Conservation (phyloP, 352 stramenopile species). For the Halophytophthora batemanensis region DNA sequence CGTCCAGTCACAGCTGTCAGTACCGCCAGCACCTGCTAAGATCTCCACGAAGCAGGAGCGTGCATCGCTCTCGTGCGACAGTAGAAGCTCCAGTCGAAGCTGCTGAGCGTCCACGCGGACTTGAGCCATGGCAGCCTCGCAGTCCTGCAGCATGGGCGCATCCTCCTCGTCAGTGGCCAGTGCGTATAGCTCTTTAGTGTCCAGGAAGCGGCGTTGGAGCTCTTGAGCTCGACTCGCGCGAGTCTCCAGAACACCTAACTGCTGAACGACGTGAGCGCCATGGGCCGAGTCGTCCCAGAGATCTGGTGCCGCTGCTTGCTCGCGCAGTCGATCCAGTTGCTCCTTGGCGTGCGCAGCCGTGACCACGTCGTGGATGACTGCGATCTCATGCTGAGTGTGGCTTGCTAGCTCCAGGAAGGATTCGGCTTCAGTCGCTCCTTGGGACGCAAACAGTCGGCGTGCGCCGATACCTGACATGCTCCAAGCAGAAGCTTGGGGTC, state of each 20-base stretch:
- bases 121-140: slow-evolving; percentile 33
- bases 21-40: slow-evolving; percentile 86
- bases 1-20: slow-evolving; percentile 96
- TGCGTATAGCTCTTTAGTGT: slow-evolving; percentile 59
- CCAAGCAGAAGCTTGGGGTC: slow-evolving; percentile 1
- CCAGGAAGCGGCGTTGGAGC: slow-evolving; percentile 44
- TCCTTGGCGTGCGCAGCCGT: slow-evolving; percentile 30
- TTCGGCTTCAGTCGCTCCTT: slow-evolving; percentile 23
- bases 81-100: slow-evolving; percentile 59
- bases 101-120: slow-evolving; percentile 42
- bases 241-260: slow-evolving; percentile 53
- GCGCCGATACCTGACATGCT: too few species aligned
- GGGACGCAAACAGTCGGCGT: slow-evolving; percentile 17
- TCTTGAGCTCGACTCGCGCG: slow-evolving; percentile 35
- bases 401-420: slow-evolving; percentile 37
- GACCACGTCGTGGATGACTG: slow-evolving; percentile 51
- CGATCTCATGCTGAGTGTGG: slow-evolving; percentile 37
- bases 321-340: slow-evolving; percentile 39
- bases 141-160: slow-evolving; percentile 45
- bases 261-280: slow-evolving; percentile 55
- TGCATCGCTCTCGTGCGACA: slow-evolving; percentile 50
- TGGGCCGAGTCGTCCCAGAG: slow-evolving; percentile 66
- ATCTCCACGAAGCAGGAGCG: slow-evolving; percentile 80
- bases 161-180: slow-evolving; percentile 66
- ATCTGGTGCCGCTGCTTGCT: slow-evolving; percentile 35